These are phyloP conservation scores for Neoboletus subvelutipes DNA, from an alignment of 768 basidiomycete species.

Conservation along the genomic window DNA sequence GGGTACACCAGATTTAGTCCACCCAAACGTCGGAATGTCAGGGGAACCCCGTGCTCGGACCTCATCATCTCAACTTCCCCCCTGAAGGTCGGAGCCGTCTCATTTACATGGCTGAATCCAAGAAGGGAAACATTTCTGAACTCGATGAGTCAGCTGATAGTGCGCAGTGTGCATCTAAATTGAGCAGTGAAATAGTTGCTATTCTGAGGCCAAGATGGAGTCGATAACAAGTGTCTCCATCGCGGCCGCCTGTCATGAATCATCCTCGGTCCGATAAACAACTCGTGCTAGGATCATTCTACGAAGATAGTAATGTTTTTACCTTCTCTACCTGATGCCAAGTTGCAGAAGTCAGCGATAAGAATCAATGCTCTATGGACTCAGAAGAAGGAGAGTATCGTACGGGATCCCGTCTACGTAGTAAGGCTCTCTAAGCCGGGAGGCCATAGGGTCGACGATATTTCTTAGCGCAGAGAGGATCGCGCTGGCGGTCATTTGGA, in stretches of 20 bases:
- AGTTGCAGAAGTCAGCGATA: not conserved
- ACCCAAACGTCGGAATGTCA: not conserved
- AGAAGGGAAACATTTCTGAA: not conserved
- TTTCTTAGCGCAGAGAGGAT: conserved; percentile 75
- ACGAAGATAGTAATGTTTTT: not conserved
- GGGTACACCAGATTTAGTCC: not conserved
- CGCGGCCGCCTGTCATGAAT: not conserved
- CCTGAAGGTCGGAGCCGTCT: not conserved
- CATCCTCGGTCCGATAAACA: not conserved
- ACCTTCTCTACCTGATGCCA: conserved; percentile 8
- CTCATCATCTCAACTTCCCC: not conserved
- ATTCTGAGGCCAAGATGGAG: not conserved
- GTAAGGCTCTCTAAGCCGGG: conserved; percentile 30
- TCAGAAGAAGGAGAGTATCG: conserved; percentile 25
- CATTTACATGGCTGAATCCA: not conserved
- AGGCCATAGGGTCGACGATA: conserved; percentile 64
- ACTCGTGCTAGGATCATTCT: not conserved
- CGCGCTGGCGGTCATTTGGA: conserved; percentile 91
- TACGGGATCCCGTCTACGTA: conserved; percentile 34
- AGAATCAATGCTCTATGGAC: conserved; percentile 22
- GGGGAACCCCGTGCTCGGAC: not conserved
- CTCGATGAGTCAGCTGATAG: not conserved
- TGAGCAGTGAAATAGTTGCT: conserved; percentile 3
- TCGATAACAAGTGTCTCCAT: not conserved
- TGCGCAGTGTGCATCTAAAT: not conserved